Base-by-base conservation (phyloP, 2,329 filamentous ascomycete species). In the Chaetomium strumarium region DNA sequence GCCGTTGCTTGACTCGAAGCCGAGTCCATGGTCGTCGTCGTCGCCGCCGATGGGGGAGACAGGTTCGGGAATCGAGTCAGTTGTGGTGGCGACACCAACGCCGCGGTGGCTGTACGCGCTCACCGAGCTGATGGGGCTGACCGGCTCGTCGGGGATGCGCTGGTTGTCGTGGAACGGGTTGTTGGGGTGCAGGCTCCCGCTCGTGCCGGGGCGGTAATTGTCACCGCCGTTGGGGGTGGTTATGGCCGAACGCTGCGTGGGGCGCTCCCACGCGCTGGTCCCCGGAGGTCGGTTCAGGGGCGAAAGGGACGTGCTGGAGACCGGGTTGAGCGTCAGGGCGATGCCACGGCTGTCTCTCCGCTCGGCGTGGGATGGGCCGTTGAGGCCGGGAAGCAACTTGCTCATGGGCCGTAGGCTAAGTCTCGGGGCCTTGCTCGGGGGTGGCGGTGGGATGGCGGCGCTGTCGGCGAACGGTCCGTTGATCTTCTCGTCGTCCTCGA, bases 361-460 rank as follows among this genome's bases (percentile, higher is more conserved):
- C 50, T 80, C 77, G 8, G 72, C 63, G 50, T 68, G 55, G 46
- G 52, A 55, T 44, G 49, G 60, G 14, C 43, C 51, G 52, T 20
- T 69, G 49, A 88, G 78, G 63, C 81, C 83, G 5, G 89, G 87
- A 37, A 88, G 77, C 70, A 96, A 91, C 63, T 93, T 84, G 38
- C 89, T 92, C 45, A 93, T 80, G 2, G 90, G 90, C 46, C 90
- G 85, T 49, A 96, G 77, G 64, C 89, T 95, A 56, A 96, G 78
- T 57, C 85, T 85, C n/a, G 90, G 90, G 41, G 90, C 84, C 33
- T 73, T 78, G 30, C 76, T 74, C 57, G 67, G 71, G 57, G 38
- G 31, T 2, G 24, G 16, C 9, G 46, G 41, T 60, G 67, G 73
- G 51, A 71, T 68, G 49, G 72, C 58, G 30, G 62, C 62, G 46